phyloP scores from a whole-genome alignment of 768 basidiomycete genomes.

The Agrocybe chaxingu region DNA sequence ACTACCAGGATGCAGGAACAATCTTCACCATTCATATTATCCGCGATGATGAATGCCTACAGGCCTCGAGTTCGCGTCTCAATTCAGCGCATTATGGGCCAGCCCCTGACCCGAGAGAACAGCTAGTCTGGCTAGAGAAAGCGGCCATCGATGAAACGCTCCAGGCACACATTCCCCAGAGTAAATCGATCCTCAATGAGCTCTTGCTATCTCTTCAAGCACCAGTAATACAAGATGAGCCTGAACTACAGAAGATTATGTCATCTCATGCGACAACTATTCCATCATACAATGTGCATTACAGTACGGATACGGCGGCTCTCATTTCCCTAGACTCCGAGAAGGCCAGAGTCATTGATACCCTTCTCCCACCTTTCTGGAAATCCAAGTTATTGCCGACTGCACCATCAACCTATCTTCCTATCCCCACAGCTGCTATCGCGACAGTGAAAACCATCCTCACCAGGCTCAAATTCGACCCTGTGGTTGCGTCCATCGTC shows the following conservation, averaged over 20 bases:
- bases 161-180: slow-evolving; percentile 12
- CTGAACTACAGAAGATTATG: slow-evolving; percentile 17
- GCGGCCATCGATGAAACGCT: slow-evolving; percentile 46
- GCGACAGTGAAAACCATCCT: slow-evolving; percentile 58
- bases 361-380: slow-evolving; percentile 69
- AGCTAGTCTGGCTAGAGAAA: slow-evolving; percentile 63
- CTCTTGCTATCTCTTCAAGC: slow-evolving; percentile 13
- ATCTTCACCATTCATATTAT: slow-evolving; percentile 43
- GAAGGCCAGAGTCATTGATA: slow-evolving; percentile 48
- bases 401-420: slow-evolving; percentile 42
- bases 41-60: slow-evolving; percentile 35
- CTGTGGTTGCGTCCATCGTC: slow-evolving; percentile 64
- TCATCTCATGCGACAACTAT: slow-evolving; percentile 4
- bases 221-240: background rate
- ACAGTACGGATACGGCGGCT: slow-evolving; percentile 39
- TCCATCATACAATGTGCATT: slow-evolving; percentile 33
- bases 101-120: slow-evolving; percentile 18
- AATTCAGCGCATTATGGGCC: slow-evolving; percentile 22
- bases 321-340: slow-evolving; percentile 46
- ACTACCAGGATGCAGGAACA: slow-evolving; percentile 38
- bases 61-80: slow-evolving; percentile 24
- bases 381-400: slow-evolving; percentile 62
- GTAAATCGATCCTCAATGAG: slow-evolving; percentile 8
- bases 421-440: slow-evolving; percentile 56
- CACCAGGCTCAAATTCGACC: slow-evolving; percentile 59